Evolutionary conservation across 2,329 filamentous ascomycete species (phyloP).

Genomic region (Hypoxylon sp.): DNA sequence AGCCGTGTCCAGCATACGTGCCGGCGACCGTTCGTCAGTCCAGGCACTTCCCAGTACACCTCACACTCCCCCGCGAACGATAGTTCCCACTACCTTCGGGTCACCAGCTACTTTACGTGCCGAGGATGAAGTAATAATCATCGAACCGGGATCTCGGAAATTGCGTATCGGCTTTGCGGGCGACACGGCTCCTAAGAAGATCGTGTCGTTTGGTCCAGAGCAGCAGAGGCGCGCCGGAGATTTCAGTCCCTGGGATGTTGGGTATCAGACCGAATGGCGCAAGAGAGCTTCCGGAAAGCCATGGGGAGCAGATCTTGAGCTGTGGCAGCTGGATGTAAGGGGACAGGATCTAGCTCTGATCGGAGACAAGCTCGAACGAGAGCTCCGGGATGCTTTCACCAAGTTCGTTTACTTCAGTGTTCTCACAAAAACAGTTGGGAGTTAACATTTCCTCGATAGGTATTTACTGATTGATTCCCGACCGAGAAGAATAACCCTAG

Average conservation of each 20-base stretch:
- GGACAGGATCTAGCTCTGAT: slow-evolving; percentile 83
- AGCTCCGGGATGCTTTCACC: slow-evolving; percentile 84
- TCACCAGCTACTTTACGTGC: slow-evolving; percentile 73
- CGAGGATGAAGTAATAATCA: slow-evolving; percentile 87
- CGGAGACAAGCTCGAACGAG: slow-evolving; percentile 87
- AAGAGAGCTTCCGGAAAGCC: slow-evolving; percentile 62
- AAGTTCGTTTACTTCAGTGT: slow-evolving; percentile 67
- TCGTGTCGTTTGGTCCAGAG: slow-evolving; percentile 80
- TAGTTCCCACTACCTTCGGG: slow-evolving; percentile 67
- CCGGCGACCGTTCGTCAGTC: slow-evolving; percentile 54
- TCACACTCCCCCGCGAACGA: slow-evolving; percentile 70
- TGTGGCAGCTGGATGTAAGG: slow-evolving; percentile 84
- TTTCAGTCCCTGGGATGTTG: slow-evolving; percentile 78
- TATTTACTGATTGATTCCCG: slow-evolving; percentile 80
- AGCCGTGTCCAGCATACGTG: slow-evolving; percentile 70
- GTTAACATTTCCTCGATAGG: slow-evolving; percentile 56
- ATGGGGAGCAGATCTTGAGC: slow-evolving; percentile 77
- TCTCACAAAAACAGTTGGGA: slow-evolving; percentile 18
- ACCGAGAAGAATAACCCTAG: slow-evolving; percentile 79
- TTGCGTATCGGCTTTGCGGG: slow-evolving; percentile 89
- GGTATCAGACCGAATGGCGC: slow-evolving; percentile 65
- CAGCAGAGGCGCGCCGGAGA: slow-evolving; percentile 84
- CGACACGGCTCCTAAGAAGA: slow-evolving; percentile 80
- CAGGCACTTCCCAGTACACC: slow-evolving; percentile 63
- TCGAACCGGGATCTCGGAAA: slow-evolving; percentile 86